A percentile compares a stretch with the other conserved stretches of the same genome.
Conservation (phyloP, 306 rosid species). For the Vigna angularis region DNA sequence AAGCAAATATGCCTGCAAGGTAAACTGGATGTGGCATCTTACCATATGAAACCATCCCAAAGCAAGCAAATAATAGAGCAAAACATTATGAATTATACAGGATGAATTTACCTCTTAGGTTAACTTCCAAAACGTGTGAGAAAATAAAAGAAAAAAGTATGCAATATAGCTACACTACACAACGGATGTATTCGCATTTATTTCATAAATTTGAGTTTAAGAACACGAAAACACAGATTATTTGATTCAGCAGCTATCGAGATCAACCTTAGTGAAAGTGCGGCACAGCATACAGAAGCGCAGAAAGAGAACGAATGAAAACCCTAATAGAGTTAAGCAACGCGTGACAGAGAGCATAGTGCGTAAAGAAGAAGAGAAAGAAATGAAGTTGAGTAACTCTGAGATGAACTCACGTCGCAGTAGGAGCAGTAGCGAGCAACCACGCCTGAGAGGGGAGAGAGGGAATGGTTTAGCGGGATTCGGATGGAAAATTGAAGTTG, state of each 20-base stretch:
- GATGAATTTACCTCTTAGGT: not conserved
- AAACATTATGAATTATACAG: not conserved
- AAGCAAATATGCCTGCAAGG: constrained; percentile 8
- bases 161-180: not conserved
- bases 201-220: not conserved
- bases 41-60: not conserved
- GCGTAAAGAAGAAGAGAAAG: not conserved
- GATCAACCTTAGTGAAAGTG: not conserved
- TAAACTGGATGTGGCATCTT: not conserved
- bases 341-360: not conserved
- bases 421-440: not conserved
- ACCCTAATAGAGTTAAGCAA: constrained; percentile 23
- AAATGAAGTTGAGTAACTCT: not conserved
- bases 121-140: not conserved
- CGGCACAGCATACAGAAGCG: not conserved
- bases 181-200: not conserved
- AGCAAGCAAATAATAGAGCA: constrained; percentile 9
- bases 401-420: constrained; percentile 26
- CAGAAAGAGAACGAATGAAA: not conserved
- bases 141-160: not conserved
- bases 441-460: not conserved
- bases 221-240: not conserved
- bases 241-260: not conserved
- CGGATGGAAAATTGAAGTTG: not conserved
- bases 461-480: constrained; percentile 12